These are phyloP conservation scores for Linnemannia zychae DNA, from an alignment of 192 early-diverging fungal genomes.

Conservation along the genomic window DNA sequence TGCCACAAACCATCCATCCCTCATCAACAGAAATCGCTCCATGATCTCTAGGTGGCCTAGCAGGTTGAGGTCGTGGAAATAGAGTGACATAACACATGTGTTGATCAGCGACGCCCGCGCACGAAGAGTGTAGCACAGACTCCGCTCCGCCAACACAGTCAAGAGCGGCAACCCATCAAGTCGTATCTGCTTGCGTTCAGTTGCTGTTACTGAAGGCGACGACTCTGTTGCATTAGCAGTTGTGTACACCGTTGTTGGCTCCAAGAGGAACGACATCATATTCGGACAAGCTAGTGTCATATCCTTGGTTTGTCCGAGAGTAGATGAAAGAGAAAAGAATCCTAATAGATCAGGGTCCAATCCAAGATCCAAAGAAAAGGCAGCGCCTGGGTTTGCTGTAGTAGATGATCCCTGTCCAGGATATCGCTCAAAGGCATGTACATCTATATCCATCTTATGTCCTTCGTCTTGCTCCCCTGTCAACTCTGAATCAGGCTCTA, in stretches of 20 bases:
- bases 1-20: conserved; percentile 58
- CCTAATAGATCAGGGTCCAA: conserved; percentile 25
- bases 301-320: conserved; percentile 6
- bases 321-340: conserved; percentile 29
- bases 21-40: conserved; percentile 57
- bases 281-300: conserved; percentile 25
- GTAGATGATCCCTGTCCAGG: background rate
- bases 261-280: conserved; percentile 31
- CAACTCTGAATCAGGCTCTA: background rate
- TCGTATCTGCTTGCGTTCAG: background rate
- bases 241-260: background rate
- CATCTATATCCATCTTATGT: background rate
- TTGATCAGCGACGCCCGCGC: conserved; percentile 51
- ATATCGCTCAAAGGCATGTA: background rate
- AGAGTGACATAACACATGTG: conserved; percentile 61
- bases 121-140: conserved; percentile 44
- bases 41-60: conserved; percentile 57
- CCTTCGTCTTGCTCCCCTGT: background rate
- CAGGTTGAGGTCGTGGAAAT: conserved; percentile 62
- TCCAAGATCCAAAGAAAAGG: background rate
- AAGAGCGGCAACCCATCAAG: conserved; percentile 48
- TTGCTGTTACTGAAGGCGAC: background rate
- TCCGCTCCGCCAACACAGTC: conserved; percentile 31
- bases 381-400: background rate
- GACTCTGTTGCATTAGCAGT: background rate